Base-by-base conservation (phyloP, 164 flowering plant species). In the Vitis labrusca region DNA sequence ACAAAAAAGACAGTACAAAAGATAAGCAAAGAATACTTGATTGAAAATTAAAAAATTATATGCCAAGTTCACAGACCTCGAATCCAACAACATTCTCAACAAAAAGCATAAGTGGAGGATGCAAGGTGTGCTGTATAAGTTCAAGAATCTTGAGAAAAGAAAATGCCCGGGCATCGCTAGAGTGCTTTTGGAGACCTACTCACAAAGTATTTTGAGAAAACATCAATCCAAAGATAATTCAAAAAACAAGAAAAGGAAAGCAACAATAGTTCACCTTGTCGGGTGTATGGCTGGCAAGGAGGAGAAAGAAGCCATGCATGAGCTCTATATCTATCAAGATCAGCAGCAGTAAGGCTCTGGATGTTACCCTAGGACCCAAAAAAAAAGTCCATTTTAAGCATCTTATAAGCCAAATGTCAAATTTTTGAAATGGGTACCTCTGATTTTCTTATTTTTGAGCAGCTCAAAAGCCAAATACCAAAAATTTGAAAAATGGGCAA, bases 21-120 rank as follows among this genome's bases (percentile, higher is more conserved):
- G 27, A 9, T 14, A 12, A 58, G 4, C 47, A 17, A 51, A 51
- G 56, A 59, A 8, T 30, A 62, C 10, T 64, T 9, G 12, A 48
- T 12, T 9, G 7, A 17, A 56, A 52, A 62, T 7, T 50, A 44
- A 65, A 10, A 29, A 6, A 10, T 11, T 16, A 9, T 1, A 62
- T 48, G 14, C 44, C 7, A 5, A 37, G 5, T 37, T 37, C 19
- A 75, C 86, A 61, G 13, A 92, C 98, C 98, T 95, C 99, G 81
- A 95, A 95, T 44, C 99, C 99, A 73, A 95, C 97, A 71, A 95
- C 99, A 80, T 95, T 95, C 78, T 95, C 99, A 70, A 95, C 96
- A 81, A 95, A 91, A 23, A 95, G 70, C 85, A 91, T 78, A 29
- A 65, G 61, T 13, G 99, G 99, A 68, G 98, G 92, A 30, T 68